These are phyloP conservation scores for Apiospora phragmitis DNA, from an alignment of 2,329 filamentous ascomycete genomes.

Conservation along the genomic window DNA sequence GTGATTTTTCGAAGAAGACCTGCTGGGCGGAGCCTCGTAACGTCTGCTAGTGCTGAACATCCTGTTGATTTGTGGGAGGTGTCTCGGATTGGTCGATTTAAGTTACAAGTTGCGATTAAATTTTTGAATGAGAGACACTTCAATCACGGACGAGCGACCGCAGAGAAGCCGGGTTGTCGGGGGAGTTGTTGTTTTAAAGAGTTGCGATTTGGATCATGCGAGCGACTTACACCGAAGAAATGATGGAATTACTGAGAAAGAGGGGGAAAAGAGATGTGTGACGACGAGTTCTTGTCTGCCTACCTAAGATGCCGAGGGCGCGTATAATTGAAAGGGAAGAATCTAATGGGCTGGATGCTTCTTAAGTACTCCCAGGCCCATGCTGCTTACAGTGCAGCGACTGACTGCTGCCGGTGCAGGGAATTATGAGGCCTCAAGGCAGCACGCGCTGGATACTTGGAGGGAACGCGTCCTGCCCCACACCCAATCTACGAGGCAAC, in stretches of 20 bases:
- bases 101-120: not conserved
- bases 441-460: not conserved
- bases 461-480: not conserved
- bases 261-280: not conserved
- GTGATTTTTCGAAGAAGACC: constrained; percentile 55
- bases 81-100: too few species aligned
- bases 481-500: too few species aligned
- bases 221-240: not conserved
- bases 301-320: constrained; percentile 8
- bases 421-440: not conserved
- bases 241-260: not conserved
- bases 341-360: not conserved
- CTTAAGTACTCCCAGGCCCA: not conserved
- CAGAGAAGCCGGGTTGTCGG: not conserved
- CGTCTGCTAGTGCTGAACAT: constrained; percentile 9
- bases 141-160: not conserved
- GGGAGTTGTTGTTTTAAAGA: not conserved
- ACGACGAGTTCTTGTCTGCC: constrained; percentile 3
- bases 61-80: not conserved
- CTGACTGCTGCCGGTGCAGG: not conserved
- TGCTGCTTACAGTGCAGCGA: not conserved
- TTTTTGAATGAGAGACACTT: not conserved
- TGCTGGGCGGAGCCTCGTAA: constrained; percentile 36
- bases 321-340: not conserved
- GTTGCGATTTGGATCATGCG: not conserved